phyloP scores from a whole-genome alignment of 177 flowering plant species.

The Telopea speciosissima region DNA sequence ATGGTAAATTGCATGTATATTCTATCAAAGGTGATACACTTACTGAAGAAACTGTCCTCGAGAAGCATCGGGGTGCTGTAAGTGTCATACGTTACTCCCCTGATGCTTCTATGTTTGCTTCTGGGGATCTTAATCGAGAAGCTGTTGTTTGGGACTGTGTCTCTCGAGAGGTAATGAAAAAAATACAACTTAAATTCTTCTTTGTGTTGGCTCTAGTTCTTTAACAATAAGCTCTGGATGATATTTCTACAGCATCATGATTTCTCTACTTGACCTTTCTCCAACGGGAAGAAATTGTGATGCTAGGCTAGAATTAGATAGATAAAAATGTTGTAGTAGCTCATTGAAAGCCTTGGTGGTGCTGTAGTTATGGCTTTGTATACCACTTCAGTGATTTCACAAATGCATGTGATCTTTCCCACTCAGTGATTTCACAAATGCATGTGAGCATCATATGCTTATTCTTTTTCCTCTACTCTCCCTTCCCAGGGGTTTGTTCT shows the following conservation, averaged over 20 bases:
- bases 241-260: neutral
- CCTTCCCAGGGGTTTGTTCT: neutral
- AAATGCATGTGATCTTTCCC: too few species aligned
- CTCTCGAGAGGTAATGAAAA: conserved; percentile 56
- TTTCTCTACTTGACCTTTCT: too few species aligned
- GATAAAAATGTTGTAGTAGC: neutral
- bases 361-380: neutral
- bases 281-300: neutral
- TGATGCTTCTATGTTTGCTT: conserved; percentile 90
- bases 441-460: too few species aligned
- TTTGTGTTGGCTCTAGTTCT: neutral
- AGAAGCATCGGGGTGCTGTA: conserved; percentile 88
- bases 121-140: conserved; percentile 83
- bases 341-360: neutral
- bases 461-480: neutral
- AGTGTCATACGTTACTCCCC: conserved; percentile 85
- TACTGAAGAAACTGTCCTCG: conserved; percentile 74
- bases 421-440: too few species aligned
- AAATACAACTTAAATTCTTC: neutral
- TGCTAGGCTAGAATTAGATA: neutral
- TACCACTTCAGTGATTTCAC: neutral
- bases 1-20: conserved; percentile 80
- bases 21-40: conserved; percentile 67
- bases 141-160: conserved; percentile 89
- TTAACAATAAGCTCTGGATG: neutral